Conservation (phyloP, 1,139 yeast genomes). For the Williopsis jadinii region DNA sequence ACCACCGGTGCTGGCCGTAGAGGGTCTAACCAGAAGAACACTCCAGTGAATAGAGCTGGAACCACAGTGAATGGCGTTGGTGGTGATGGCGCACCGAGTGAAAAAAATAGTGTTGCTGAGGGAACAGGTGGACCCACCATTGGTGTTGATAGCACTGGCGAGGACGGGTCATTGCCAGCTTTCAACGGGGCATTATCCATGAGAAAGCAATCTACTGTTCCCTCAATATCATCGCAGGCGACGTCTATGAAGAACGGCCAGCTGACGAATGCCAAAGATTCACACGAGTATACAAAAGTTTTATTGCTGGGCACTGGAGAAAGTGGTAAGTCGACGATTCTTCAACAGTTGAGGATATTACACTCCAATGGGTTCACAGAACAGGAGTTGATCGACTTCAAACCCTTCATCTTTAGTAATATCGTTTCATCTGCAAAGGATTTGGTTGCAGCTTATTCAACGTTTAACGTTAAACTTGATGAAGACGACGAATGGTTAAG, state of each 20-base stretch:
- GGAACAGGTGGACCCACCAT: too few relatives aligned
- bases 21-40: too few relatives aligned
- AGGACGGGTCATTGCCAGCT: constrained; percentile 1
- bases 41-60: too few relatives aligned
- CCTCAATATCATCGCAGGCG: constrained; percentile 13
- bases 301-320: constrained; percentile 73
- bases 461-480: constrained; percentile 21
- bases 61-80: too few relatives aligned
- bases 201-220: constrained; percentile 16
- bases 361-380: constrained; percentile 77
- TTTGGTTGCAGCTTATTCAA: constrained; percentile 36
- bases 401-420: constrained; percentile 64
- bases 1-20: too few relatives aligned
- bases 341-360: constrained; percentile 80
- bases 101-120: too few relatives aligned
- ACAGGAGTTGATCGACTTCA: constrained; percentile 58
- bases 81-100: too few relatives aligned
- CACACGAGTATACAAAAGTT: constrained; percentile 47
- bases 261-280: constrained; percentile 8
- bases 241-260: constrained; percentile 4
- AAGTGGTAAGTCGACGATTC: constrained; percentile 89
- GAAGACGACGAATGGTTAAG: constrained; percentile 20
- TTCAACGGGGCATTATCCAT: not conserved
- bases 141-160: not conserved
- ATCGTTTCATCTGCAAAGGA: constrained; percentile 59